phyloP scores from a whole-genome alignment of 305 asterid genomes.

The Lippia alba region DNA sequence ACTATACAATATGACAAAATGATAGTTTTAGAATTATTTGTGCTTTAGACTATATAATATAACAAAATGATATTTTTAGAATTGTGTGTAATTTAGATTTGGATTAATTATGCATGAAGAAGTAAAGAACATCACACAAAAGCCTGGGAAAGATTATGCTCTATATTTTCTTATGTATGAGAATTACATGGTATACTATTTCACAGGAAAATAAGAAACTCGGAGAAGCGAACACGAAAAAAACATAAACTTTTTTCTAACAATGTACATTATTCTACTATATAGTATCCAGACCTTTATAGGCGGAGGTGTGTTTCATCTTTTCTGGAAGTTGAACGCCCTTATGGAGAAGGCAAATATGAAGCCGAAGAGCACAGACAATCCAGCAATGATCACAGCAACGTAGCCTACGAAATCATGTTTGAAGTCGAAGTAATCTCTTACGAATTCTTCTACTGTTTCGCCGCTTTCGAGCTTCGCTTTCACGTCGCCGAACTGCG shows the following conservation, averaged over 20 bases:
- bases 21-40: no score
- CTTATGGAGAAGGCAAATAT: slow-evolving; percentile 72
- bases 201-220: neutral
- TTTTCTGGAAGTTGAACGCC: slow-evolving; percentile 78
- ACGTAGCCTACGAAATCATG: slow-evolving; percentile 70
- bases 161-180: neutral
- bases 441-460: slow-evolving; percentile 65
- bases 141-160: neutral
- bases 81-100: no score
- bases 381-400: slow-evolving; percentile 60
- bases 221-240: neutral
- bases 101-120: no score
- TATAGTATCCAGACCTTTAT: neutral
- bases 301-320: slow-evolving; percentile 36
- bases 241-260: slow-evolving; percentile 15
- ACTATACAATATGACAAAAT: no score
- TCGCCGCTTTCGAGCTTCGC: slow-evolving; percentile 49
- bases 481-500: slow-evolving; percentile 73
- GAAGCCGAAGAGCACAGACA: slow-evolving; percentile 63
- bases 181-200: neutral
- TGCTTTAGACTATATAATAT: no score
- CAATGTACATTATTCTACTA: slow-evolving; percentile 21
- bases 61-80: no score
- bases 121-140: no score
- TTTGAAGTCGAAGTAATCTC: slow-evolving; percentile 57